Evolutionary conservation across 1,139 yeast genomes (phyloP).

Genomic region (Kodamaea suecica): DNA sequence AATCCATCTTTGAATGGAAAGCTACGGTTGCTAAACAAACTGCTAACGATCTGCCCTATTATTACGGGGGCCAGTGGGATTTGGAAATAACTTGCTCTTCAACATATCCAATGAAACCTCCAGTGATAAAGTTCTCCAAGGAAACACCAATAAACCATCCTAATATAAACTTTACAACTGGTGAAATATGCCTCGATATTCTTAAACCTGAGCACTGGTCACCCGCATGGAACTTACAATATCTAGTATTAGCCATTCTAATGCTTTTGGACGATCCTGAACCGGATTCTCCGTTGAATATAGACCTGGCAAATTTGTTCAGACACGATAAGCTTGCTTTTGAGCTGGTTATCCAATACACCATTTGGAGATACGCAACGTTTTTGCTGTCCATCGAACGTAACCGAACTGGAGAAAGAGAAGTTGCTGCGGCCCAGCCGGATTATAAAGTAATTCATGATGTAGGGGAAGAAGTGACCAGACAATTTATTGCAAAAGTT

Average conservation of each 20-base stretch:
- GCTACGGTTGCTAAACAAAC: constrained; percentile 59
- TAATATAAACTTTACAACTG: constrained; percentile 58
- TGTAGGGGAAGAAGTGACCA: constrained; percentile 24
- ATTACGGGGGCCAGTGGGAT: constrained; percentile 57
- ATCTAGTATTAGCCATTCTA: constrained; percentile 69
- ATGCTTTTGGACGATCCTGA: constrained; percentile 73
- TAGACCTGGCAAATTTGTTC: constrained; percentile 79
- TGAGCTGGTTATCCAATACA: constrained; percentile 61
- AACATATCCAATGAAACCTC: constrained; percentile 71
- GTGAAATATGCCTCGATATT: constrained; percentile 77
- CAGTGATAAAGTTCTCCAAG: constrained; percentile 51
- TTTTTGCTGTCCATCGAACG: constrained; percentile 1
- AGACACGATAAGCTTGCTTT: constrained; percentile 56
- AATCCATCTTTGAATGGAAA: constrained; percentile 51
- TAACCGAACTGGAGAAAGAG: constrained; percentile 5
- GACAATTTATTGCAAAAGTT: constrained; percentile 23
- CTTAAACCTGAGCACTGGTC: constrained; percentile 68
- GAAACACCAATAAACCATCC: constrained; percentile 69
- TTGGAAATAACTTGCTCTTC: constrained; percentile 49
- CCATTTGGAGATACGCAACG: constrained; percentile 42
- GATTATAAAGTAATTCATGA: constrained; percentile 22
- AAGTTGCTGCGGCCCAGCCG: constrained; percentile 5
- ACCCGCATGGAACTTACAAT: constrained; percentile 81
- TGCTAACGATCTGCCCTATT: constrained; percentile 36
- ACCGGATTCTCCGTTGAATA: constrained; percentile 80